phyloP scores from a whole-genome alignment of 768 basidiomycete species.

The Tricholoma hemisulphureum region DNA sequence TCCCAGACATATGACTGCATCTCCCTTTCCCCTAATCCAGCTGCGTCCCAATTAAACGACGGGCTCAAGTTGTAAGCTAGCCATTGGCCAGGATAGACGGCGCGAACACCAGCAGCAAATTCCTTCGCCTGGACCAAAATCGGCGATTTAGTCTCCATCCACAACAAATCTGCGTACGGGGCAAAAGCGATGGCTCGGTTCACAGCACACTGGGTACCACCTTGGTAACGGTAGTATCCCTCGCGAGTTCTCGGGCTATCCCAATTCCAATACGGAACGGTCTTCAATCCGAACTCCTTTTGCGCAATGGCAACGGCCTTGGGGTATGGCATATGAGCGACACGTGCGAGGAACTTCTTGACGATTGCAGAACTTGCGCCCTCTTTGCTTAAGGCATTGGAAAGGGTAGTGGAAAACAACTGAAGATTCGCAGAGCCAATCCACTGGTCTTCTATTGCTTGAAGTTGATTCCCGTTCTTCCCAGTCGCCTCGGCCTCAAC shows the following conservation, averaged over 20 bases:
- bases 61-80: conserved; percentile 94
- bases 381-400: conserved; percentile 62
- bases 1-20: conserved; percentile 92
- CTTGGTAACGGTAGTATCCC: conserved; percentile 96
- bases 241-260: conserved; percentile 91
- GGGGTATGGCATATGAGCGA: conserved; percentile 66
- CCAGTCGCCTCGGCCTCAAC: conserved; percentile 79
- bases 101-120: conserved; percentile 87
- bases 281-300: conserved; percentile 71
- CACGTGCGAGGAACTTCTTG: conserved; percentile 59
- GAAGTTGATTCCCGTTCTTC: conserved; percentile 75
- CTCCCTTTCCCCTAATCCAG: conserved; percentile 79
- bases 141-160: conserved; percentile 98
- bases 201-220: conserved; percentile 92
- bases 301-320: conserved; percentile 74
- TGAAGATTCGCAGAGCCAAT: conserved; percentile 70
- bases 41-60: conserved; percentile 93
- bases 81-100: conserved; percentile 86
- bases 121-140: conserved; percentile 89
- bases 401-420: conserved; percentile 73
- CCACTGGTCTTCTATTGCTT: conserved; percentile 90
- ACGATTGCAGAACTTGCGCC: conserved; percentile 48
- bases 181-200: conserved; percentile 91
- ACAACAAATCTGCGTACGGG: conserved; percentile 87
- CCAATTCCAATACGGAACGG: conserved; percentile 91